A percentile compares a stretch with the other conserved stretches of the same genome.
phyloP scores from a whole-genome alignment of 495 filamentous ascomycete genomes.

The Venustampulla echinocandica region DNA sequence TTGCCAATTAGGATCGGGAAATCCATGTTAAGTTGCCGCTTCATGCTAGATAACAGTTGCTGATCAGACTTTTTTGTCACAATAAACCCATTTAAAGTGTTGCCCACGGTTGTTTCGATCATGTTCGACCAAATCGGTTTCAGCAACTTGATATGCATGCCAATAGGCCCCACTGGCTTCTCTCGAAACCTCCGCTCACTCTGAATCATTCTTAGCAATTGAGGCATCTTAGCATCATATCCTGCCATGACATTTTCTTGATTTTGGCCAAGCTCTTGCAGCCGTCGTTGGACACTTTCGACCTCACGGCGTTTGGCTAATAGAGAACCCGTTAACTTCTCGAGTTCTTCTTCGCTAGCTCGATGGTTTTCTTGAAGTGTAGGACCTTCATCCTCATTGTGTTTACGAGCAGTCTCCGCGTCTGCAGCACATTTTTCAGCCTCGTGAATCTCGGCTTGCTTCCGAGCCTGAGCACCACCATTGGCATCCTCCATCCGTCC shows the following conservation, averaged over 20 bases:
- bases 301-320: conserved; percentile 33
- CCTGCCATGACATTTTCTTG: conserved; percentile 44
- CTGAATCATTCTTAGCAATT: conserved; percentile 57
- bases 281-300: conserved; percentile 16
- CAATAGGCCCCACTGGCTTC: conserved; percentile 79
- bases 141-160: conserved; percentile 60
- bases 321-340: conserved; percentile 30
- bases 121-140: conserved; percentile 80
- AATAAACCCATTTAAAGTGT: conserved; percentile 61
- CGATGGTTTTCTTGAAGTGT: conserved; percentile 10
- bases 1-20: conserved; percentile 39
- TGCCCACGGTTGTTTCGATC: conserved; percentile 64
- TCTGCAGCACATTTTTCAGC: conserved; percentile 37
- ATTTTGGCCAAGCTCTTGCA: conserved; percentile 39
- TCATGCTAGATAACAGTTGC: conserved; percentile 48
- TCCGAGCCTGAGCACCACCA: conserved; percentile 36
- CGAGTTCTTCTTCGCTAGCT: conserved; percentile 15
- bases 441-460: conserved; percentile 34
- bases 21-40: conserved; percentile 46
- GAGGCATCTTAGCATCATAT: conserved; percentile 53
- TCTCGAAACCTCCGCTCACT: conserved; percentile 55
- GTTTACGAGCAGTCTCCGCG: conserved; percentile 16
- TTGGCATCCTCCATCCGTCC: conserved; percentile 43
- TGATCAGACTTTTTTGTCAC: conserved; percentile 69
- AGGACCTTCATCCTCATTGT: conserved; percentile 6